These are phyloP conservation scores for Cucumis sativus DNA, from an alignment of 306 rosid genomes.

Conservation along the genomic window Cucumber_9930_V3 NC_026655.2:15944001-15944500, in stretches of 20 bases:
- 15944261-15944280: no score
- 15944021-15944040: no score
- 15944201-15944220: no score
- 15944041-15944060: neutral
- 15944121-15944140: neutral
- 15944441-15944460: neutral
- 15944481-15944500: neutral
- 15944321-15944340: neutral
- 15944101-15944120: neutral
- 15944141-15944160: neutral
- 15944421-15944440: constrained; percentile 1
- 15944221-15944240: neutral
- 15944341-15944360: neutral
- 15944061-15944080: neutral
- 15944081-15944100: neutral
- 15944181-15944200: no score
- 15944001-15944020: no score
- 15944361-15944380: neutral
- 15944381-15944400: neutral
- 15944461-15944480: no score
- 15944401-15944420: constrained; percentile 8
- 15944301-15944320: neutral
- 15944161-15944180: neutral
- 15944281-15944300: neutral
- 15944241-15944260: no score